Conservation (phyloP, 805 yeast species). For the Alloascoidea africana region DNA sequence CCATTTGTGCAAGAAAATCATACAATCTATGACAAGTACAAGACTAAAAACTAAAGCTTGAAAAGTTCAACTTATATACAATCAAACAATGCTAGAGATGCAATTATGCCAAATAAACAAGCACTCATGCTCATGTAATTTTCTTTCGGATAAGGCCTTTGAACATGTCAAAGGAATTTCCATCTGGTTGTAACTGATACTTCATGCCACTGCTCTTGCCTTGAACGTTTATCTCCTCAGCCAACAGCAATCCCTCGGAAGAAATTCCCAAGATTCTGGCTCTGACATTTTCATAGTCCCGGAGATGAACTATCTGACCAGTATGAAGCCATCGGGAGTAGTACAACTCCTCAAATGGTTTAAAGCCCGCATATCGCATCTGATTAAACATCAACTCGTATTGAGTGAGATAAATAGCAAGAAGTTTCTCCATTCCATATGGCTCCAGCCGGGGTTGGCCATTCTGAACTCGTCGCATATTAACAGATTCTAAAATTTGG, state of each 20-base stretch:
- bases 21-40: too few species aligned
- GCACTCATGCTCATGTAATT: slow-evolving; percentile 6
- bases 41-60: too few species aligned
- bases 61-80: too few species aligned
- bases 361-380: slow-evolving; percentile 52
- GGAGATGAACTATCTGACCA: slow-evolving; percentile 57
- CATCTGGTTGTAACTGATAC: slow-evolving; percentile 85
- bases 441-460: slow-evolving; percentile 32
- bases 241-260: slow-evolving; percentile 69
- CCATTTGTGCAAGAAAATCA: too few species aligned
- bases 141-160: slow-evolving; percentile 69
- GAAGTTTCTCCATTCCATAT: slow-evolving; percentile 28
- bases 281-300: slow-evolving; percentile 30
- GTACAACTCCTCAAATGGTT: slow-evolving; percentile 51
- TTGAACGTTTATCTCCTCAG: slow-evolving; percentile 40
- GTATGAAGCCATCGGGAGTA: slow-evolving; percentile 80
- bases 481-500: slow-evolving; percentile 45
- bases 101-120: too few species aligned
- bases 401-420: slow-evolving; percentile 56
- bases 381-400: slow-evolving; percentile 45
- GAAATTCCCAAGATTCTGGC: slow-evolving; percentile 75
- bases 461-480: slow-evolving; percentile 27
- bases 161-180: slow-evolving; percentile 93
- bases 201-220: slow-evolving; percentile 34
- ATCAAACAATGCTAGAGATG: too few species aligned